These are phyloP conservation scores for Calvatia gigantea DNA, from an alignment of 768 basidiomycete species.

Conservation along the genomic window DNA sequence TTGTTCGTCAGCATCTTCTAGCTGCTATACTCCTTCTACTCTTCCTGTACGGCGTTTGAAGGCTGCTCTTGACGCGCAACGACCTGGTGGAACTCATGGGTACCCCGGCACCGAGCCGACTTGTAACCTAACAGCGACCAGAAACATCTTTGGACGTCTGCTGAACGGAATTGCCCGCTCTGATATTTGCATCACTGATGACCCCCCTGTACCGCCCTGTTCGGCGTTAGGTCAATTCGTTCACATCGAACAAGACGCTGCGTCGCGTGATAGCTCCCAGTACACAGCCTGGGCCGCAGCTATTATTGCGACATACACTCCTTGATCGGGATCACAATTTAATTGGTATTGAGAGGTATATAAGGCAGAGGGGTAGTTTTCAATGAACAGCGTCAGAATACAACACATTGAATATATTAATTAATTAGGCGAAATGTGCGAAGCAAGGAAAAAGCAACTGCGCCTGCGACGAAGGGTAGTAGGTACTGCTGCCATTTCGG, in stretches of 20 bases:
- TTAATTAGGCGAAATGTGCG: neutral
- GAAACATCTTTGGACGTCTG: neutral
- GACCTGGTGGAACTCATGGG: neutral
- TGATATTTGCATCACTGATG: neutral
- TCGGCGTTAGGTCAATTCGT: neutral
- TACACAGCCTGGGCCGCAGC: neutral
- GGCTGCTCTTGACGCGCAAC: neutral
- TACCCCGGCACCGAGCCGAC: neutral
- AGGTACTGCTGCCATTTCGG: neutral
- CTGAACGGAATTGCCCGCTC: neutral
- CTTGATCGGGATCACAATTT: neutral
- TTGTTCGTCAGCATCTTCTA: neutral
- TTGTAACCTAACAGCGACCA: neutral
- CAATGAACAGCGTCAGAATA: neutral
- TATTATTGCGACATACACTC: neutral
- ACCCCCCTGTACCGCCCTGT: neutral
- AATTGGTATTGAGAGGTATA: too few relatives aligned
- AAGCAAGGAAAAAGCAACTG: neutral
- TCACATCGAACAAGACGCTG: neutral
- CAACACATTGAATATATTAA: neutral
- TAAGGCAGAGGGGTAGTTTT: too few relatives aligned
- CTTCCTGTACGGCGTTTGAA: conserved; percentile 1
- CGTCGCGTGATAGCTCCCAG: neutral
- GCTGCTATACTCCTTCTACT: neutral
- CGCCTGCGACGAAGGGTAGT: neutral